phyloP scores from a whole-genome alignment of 2,329 filamentous ascomycete species.

The Tolypocladium paradoxum region DNA sequence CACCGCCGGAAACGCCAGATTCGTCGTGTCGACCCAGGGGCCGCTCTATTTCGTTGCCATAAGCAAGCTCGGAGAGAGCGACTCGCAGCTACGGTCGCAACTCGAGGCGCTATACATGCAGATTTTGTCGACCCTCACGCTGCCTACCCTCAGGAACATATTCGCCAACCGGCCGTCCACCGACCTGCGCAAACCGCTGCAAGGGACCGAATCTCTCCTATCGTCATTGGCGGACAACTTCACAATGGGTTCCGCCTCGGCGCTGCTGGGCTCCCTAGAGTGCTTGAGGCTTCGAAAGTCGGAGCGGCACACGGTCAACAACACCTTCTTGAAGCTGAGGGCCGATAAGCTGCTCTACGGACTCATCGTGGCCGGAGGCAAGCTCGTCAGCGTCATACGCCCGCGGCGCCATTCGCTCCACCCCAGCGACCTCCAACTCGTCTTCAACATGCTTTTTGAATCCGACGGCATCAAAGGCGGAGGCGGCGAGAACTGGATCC shows the following conservation, averaged over 20 bases:
- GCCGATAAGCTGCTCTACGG: conserved; percentile 79
- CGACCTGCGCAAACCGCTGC: conserved; percentile 77
- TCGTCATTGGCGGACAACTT: conserved; percentile 92
- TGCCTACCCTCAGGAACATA: conserved; percentile 76
- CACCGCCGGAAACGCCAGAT: conserved; percentile 74
- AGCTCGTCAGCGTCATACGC: conserved; percentile 86
- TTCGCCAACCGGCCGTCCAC: conserved; percentile 89
- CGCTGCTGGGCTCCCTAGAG: conserved; percentile 80
- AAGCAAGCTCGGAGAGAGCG: conserved; percentile 84
- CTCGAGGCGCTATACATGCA: conserved; percentile 96
- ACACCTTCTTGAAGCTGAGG: conserved; percentile 68
- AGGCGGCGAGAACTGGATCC: conserved; percentile 93
- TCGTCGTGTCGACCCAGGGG: conserved; percentile 75
- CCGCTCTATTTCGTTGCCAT: conserved; percentile 90
- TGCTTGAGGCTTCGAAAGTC: conserved; percentile 87
- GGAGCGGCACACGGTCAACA: conserved; percentile 78
- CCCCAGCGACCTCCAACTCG: conserved; percentile 86
- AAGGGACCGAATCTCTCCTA: conserved; percentile 83
- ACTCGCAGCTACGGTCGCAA: conserved; percentile 75
- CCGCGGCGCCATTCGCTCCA: conserved; percentile 93
- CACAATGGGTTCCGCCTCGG: conserved; percentile 81
- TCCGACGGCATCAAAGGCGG: conserved; percentile 84
- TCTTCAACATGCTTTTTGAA: conserved; percentile 99
- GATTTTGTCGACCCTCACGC: conserved; percentile 86
- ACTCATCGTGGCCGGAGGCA: conserved; percentile 82